A percentile compares a stretch with the other conserved stretches of the same genome.
These are phyloP conservation scores for Gremmenia infestans DNA, from an alignment of 2,329 filamentous ascomycete species.

Conservation along the genomic window DNA sequence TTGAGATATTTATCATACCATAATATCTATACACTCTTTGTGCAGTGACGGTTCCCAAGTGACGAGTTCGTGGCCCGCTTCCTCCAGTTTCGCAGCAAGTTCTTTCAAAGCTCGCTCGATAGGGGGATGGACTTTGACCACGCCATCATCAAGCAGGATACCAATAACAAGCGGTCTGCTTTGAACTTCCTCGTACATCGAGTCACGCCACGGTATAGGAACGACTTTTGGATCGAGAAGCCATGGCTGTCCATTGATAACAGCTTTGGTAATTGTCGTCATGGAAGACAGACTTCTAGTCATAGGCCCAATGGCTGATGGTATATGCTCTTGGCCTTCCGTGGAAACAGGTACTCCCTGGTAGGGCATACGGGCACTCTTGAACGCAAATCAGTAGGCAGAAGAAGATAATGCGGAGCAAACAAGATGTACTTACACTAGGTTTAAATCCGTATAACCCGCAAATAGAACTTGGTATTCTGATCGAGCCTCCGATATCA, in stretches of 20 bases:
- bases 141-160: slow-evolving; percentile 45
- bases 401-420: not conserved
- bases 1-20: slow-evolving; percentile 34
- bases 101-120: slow-evolving; percentile 45
- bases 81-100: slow-evolving; percentile 35
- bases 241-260: slow-evolving; percentile 48
- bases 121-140: slow-evolving; percentile 49
- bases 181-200: slow-evolving; percentile 20
- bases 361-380: slow-evolving; percentile 55
- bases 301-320: slow-evolving; percentile 58
- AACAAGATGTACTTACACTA: not conserved
- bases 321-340: slow-evolving; percentile 60
- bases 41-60: slow-evolving; percentile 49
- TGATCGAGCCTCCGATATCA: slow-evolving; percentile 47
- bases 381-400: not conserved
- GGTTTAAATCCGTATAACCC: slow-evolving; percentile 38
- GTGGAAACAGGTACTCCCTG: slow-evolving; percentile 54
- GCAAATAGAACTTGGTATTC: slow-evolving; percentile 44
- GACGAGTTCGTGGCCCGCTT: slow-evolving; percentile 50
- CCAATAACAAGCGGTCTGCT: slow-evolving; percentile 44
- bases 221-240: slow-evolving; percentile 47
- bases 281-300: slow-evolving; percentile 47
- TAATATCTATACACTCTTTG: slow-evolving; percentile 49
- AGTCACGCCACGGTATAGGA: slow-evolving; percentile 50
- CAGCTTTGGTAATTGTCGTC: slow-evolving; percentile 41